These are phyloP conservation scores for Pythium sp. DNA, from an alignment of 352 stramenopile genomes.

Conservation along the genomic window DNA sequence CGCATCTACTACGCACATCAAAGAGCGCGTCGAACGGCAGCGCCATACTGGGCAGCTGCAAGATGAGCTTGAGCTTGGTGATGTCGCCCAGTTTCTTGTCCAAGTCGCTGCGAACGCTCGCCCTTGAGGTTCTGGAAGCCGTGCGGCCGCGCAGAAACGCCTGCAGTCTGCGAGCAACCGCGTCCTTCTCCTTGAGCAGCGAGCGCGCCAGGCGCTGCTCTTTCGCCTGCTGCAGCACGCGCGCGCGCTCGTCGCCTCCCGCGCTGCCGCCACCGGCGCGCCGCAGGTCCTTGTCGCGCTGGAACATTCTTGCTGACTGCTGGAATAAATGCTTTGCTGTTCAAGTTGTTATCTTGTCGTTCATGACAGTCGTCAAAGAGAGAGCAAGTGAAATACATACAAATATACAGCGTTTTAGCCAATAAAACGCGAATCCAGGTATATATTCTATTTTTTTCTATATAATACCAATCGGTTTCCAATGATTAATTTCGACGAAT, in stretches of 20 bases:
- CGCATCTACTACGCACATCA: conserved; percentile 19
- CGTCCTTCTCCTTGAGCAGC: conserved; percentile 36
- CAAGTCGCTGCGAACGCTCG: conserved; percentile 29
- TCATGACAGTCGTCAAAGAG: too few relatives aligned
- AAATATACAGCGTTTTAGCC: too few relatives aligned
- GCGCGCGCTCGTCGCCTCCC: conserved; percentile 30
- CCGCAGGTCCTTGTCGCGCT: conserved; percentile 47
- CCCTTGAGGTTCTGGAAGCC: conserved; percentile 18
- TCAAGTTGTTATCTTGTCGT: too few relatives aligned
- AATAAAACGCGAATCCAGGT: too few relatives aligned
- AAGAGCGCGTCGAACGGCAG: conserved; percentile 51
- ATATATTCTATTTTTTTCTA: too few relatives aligned
- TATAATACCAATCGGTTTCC: too few relatives aligned
- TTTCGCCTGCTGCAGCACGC: conserved; percentile 54
- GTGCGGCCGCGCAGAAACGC: conserved; percentile 40
- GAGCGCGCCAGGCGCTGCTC: conserved; percentile 41
- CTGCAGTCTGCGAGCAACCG: conserved; percentile 33
- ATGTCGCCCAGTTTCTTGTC: conserved; percentile 61
- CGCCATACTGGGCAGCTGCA: conserved; percentile 48
- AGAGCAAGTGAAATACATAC: too few relatives aligned
- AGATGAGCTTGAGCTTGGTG: conserved; percentile 41
- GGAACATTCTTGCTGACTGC: conserved; percentile 33
- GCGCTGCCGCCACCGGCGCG: conserved; percentile 4
- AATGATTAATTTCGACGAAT: too few relatives aligned
- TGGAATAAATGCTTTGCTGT: too few relatives aligned